Evolutionary conservation across 805 yeast species (phyloP).

Genomic region (Cyberlindnera samutprakarnensis): DNA sequence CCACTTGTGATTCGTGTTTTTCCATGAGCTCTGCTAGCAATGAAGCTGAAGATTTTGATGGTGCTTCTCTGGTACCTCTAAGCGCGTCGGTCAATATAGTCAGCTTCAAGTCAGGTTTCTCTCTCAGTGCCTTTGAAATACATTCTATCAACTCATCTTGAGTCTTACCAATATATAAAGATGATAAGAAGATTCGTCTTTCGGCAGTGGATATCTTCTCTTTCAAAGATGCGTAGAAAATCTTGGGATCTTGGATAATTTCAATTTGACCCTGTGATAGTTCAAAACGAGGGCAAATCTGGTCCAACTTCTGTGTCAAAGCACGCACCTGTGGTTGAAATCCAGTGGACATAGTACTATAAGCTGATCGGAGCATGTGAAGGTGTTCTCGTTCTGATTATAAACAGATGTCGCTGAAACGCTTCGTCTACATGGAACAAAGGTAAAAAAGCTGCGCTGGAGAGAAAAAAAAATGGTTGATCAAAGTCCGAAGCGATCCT

Average conservation of each 20-base stretch:
- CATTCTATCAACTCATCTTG: constrained; percentile 70
- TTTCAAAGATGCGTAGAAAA: constrained; percentile 64
- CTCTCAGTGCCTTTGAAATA: constrained; percentile 48
- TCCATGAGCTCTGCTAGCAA: constrained; percentile 59
- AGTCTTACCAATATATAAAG: constrained; percentile 77
- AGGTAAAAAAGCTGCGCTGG: too few species aligned
- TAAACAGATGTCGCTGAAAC: background rate
- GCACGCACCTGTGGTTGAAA: constrained; percentile 37
- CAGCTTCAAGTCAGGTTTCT: constrained; percentile 57
- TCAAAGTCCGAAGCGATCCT: too few species aligned
- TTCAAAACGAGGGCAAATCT: constrained; percentile 61
- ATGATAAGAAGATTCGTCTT: constrained; percentile 66
- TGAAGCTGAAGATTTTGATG: constrained; percentile 69
- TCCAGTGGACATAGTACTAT: constrained; percentile 4
- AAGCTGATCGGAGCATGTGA: constrained; percentile 3
- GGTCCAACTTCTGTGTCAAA: constrained; percentile 47
- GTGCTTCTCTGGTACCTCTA: constrained; percentile 90
- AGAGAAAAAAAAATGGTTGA: too few species aligned
- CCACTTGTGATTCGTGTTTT: constrained; percentile 63
- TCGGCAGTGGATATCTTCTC: constrained; percentile 55
- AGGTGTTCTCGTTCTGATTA: too few species aligned
- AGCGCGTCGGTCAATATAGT: constrained; percentile 78
- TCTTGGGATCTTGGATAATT: constrained; percentile 56
- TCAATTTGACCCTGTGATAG: constrained; percentile 48
- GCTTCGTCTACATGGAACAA: background rate